Evolutionary conservation across 352 stramenopile species (phyloP).

Genomic region (Phytophthora ramorum): DNA sequence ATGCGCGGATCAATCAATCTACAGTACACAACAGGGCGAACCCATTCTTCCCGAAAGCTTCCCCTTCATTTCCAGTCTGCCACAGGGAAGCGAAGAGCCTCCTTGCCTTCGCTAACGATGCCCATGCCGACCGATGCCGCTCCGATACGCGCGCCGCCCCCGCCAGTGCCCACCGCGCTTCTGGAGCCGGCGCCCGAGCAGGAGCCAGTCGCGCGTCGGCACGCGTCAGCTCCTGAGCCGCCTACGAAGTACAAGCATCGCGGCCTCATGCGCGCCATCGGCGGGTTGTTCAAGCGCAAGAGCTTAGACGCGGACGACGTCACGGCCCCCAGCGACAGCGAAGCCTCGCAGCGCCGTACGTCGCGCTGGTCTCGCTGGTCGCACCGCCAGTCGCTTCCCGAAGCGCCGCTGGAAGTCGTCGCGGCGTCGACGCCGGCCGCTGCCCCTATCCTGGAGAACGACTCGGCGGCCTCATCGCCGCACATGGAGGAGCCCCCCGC

Average conservation of each 20-base stretch:
- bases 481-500: conserved; percentile 19
- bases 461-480: conserved; percentile 11
- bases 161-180: conserved; percentile 8
- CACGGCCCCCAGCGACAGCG: conserved; percentile 29
- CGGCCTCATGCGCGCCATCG: conserved; percentile 56
- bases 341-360: conserved; percentile 43
- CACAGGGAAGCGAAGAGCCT: neutral
- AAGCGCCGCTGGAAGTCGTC: conserved; percentile 22
- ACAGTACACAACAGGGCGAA: conserved; percentile 17
- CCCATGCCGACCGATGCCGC: neutral
- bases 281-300: conserved; percentile 57
- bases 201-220: conserved; percentile 1
- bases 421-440: conserved; percentile 3
- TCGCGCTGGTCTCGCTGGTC: conserved; percentile 43
- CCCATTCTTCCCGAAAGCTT: conserved; percentile 19
- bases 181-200: conserved; percentile 5
- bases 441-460: conserved; percentile 25
- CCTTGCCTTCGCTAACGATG: neutral
- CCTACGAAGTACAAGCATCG: conserved; percentile 42
- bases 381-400: conserved; percentile 32
- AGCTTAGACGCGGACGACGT: conserved; percentile 31
- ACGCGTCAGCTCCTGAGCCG: neutral
- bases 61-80: conserved; percentile 27
- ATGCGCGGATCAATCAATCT: conserved; percentile 12
- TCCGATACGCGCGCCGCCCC: conserved; percentile 18